Base-by-base conservation (phyloP, 2,329 filamentous ascomycete genomes). In the Colletotrichum coccodes region DNA sequence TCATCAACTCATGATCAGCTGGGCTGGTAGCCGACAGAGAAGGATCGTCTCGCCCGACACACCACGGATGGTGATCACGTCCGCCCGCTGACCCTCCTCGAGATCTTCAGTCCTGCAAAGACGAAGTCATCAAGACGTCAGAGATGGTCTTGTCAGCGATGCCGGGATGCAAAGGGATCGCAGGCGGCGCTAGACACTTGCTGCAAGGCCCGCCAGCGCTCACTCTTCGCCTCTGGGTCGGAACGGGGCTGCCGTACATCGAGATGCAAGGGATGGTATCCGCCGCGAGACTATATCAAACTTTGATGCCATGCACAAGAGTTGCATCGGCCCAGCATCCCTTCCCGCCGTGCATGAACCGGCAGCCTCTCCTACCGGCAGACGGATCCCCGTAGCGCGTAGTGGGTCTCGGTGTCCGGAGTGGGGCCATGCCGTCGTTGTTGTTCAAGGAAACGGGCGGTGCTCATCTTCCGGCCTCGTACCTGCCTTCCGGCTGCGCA, bases 261-360 rank as follows among this genome's bases (percentile, higher is more conserved):
- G 6, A 54, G 6, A 28, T 57, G 38, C 38, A 58, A 44, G 38
- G 60, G 16, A 36, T 32, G 36, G 8, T 32, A 32, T 32, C 28
- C 36, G 16, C 52, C 28, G 30, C 23, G 18, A 44, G 38, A 30
- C 26, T 30, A 32, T 44, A 21, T 21, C 28, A 53, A 50, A 32
- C 18, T 58, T 36, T 44, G 42, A 14, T 11, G 23, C 36, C 6
- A 57, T 68, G 60, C 46, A 34, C 30, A 63, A 32, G 12, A 46
- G 21, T 40, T 64, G 44, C 52, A 46, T 50, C 23, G 36, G 21
- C 28, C 60, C 46, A 58, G n/a, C 23, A 26, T 49, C 21, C 12
- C 50, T 40, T 50, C 21, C 59, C 50, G 52, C 23, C n/a, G 4
- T 64, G 60, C 50, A 67, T 67, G 49, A 52, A 44, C 21, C 30